Percentiles rank a stretch among this genome's conserved stretches.
These are phyloP conservation scores for Sugiyamaella chiloensis DNA, from an alignment of 805 yeast genomes.

Conservation along the genomic window DNA sequence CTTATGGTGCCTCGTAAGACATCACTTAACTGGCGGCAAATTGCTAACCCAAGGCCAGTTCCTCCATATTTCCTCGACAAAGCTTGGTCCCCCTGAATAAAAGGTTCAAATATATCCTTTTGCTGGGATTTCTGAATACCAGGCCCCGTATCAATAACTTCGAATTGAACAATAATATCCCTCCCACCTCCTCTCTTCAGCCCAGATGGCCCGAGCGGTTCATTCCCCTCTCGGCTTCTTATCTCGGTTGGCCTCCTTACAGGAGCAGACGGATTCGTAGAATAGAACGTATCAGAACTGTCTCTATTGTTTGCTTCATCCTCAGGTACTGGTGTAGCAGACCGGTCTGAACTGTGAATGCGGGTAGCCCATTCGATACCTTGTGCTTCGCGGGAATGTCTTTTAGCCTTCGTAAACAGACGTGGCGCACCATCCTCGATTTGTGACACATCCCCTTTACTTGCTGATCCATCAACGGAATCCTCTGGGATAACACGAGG, in stretches of 20 bases:
- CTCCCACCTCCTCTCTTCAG: background rate
- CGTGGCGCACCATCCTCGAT: background rate
- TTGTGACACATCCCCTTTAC: background rate
- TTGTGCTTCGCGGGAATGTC: background rate
- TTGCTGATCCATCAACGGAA: background rate
- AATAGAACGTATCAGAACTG: background rate
- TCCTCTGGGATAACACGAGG: background rate
- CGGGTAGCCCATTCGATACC: background rate
- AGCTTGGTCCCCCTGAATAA: constrained; percentile 95
- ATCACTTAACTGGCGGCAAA: constrained; percentile 82
- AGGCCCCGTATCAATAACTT: constrained; percentile 86
- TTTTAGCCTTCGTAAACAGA: background rate
- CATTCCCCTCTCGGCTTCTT: background rate
- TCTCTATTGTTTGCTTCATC: background rate
- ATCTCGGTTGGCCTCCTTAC: background rate
- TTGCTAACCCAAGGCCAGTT: constrained; percentile 86
- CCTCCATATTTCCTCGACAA: constrained; percentile 90
- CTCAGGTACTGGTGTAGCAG: background rate
- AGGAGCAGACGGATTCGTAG: background rate
- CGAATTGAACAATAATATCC: constrained; percentile 47
- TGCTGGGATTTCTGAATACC: constrained; percentile 83
- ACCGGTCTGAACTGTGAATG: background rate
- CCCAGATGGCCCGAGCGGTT: background rate
- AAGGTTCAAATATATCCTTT: constrained; percentile 87
- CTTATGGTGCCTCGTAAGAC: constrained; percentile 85